Evolutionary conservation across 1,139 yeast species (phyloP).

Genomic region (Zhuliangozyma blackwelliae): DNA sequence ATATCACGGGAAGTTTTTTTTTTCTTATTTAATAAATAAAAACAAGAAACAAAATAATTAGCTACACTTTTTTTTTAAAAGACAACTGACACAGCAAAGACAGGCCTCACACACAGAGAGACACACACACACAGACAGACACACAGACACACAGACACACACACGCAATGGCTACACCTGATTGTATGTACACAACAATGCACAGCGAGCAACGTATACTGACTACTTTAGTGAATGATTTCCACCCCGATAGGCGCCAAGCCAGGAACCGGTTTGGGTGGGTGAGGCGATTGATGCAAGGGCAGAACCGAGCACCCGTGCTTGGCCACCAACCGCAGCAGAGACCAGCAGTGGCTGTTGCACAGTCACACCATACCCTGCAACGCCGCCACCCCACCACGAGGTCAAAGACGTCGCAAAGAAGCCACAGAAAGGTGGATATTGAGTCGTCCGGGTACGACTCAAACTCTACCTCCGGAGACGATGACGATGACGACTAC

Average conservation of each 20-base stretch:
- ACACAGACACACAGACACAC: too few relatives aligned
- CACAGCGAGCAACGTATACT: background rate
- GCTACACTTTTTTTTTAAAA: too few relatives aligned
- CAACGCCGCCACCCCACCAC: background rate
- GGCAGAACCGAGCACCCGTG: slow-evolving; percentile 30
- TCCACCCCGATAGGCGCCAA: slow-evolving; percentile 16
- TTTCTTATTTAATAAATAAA: too few relatives aligned
- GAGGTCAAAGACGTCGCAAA: background rate
- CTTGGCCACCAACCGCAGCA: too few relatives aligned
- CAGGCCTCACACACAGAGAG: too few relatives aligned
- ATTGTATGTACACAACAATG: slow-evolving; percentile 8
- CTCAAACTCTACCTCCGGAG: background rate
- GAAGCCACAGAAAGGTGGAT: background rate
- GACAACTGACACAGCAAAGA: too few relatives aligned
- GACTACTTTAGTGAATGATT: slow-evolving; percentile 5
- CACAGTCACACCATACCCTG: too few relatives aligned
- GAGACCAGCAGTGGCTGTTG: too few relatives aligned
- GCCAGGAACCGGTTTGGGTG: slow-evolving; percentile 39
- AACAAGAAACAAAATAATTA: too few relatives aligned
- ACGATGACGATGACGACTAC: slow-evolving; percentile 1
- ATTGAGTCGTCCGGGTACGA: background rate
- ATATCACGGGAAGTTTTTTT: too few relatives aligned
- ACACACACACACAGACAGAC: too few relatives aligned
- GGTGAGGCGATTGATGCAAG: slow-evolving; percentile 46
- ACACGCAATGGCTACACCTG: slow-evolving; percentile 10